A percentile compares a stretch with the other conserved stretches of the same genome.
These are phyloP conservation scores for Hansenula lynferdii DNA, from an alignment of 1,139 yeast species.

Conservation along the genomic window DNA sequence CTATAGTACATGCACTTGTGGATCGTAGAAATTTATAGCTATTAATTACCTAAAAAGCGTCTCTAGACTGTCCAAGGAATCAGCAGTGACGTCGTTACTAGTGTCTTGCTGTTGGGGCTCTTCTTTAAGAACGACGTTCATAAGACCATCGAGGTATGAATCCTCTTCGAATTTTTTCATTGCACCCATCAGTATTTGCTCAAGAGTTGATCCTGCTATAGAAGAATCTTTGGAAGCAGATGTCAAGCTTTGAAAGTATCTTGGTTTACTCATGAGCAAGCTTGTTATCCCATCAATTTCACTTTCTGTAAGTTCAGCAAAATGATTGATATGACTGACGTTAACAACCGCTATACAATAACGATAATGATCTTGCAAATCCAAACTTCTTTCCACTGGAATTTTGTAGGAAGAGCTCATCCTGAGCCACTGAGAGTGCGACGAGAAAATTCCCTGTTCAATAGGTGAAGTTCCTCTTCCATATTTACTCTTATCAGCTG, in stretches of 20 bases:
- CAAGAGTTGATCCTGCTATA: no score
- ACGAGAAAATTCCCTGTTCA: not conserved
- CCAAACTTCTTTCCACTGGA: no score
- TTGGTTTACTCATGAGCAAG: not conserved
- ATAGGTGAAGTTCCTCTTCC: not conserved
- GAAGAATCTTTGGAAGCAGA: not conserved
- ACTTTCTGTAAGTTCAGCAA: not conserved
- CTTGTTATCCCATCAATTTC: not conserved
- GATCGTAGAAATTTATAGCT: no score
- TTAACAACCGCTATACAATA: not conserved
- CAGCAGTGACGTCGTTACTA: not conserved
- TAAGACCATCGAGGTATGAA: not conserved
- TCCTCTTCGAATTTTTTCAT: not conserved
- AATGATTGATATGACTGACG: conserved; percentile 1
- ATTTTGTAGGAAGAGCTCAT: not conserved
- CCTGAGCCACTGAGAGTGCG: not conserved
- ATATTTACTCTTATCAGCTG: not conserved
- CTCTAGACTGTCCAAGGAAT: not conserved
- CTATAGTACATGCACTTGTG: no score
- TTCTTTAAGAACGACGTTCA: not conserved
- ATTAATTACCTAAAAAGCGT: no score
- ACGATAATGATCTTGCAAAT: not conserved
- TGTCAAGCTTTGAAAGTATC: not conserved
- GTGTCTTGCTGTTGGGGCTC: not conserved
- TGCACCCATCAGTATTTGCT: no score